Base-by-base conservation (phyloP, 2,329 filamentous ascomycete species). In the Apiospora saccharicola region DNA sequence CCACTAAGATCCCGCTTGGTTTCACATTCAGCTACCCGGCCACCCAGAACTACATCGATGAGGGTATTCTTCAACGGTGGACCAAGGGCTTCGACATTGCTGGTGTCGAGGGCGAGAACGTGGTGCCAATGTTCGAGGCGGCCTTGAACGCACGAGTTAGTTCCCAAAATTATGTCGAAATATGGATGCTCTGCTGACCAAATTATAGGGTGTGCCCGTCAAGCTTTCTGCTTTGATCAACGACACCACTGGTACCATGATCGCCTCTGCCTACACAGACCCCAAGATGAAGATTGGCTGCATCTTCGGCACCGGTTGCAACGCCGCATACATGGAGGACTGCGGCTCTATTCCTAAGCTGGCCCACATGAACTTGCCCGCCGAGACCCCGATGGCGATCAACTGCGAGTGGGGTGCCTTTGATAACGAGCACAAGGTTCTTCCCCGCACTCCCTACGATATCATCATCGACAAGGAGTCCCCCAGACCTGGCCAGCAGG, bases 371-470 rank as follows among this genome's bases (percentile, higher is more conserved):
- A 96, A 97, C 79, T 89, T 98, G 49, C 93, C 95, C 69, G 87
- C 94, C 0, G 91, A 96, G 74, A 91, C 91, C 73, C 94, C 92
- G 67, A 97, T 98, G 88, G 95, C 94, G 70, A 98, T 98, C 86
- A 98, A 98, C 87, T 98, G 95, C 86, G 96, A 98, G 83, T 98
- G 95, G 90, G 96, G 96, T 76, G 95, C 96, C 46, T 98, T 98
- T 80, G 96, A 98, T 83, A 98, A 98, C 82, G 94, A 97, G 83
- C 93, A 96, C 85, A 89, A 92, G 78, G 92, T 98, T 71, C 91
- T 98, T 16, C 95, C 95, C 16, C 90, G 91, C 71, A 98, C 95
- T 37, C 90, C 90, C 72, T 98, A 96, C 83, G 96, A 98, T 81
- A 86, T 93, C 73, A 90, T 92, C 76, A 94, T 98, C 79, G 96